Conservation (phyloP, 1,139 yeast genomes). For the Yamadazyma membranifaciens region DNA sequence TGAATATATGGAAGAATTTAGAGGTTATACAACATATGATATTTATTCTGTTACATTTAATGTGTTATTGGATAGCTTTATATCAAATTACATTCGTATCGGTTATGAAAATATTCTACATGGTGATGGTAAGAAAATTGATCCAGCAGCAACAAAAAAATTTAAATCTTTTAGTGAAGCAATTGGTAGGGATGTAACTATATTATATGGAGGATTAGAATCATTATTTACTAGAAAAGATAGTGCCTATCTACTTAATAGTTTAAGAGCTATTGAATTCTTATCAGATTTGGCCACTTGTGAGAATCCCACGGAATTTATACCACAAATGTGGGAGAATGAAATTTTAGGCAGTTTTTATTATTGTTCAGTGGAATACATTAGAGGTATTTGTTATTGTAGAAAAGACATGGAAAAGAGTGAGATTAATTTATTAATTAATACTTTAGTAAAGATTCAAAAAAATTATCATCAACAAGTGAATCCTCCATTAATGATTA, state of each 20-base stretch:
- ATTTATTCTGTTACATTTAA: conserved; percentile 46
- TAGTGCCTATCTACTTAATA: conserved; percentile 54
- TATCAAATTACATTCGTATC: conserved; percentile 44
- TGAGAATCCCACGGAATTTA: conserved; percentile 45
- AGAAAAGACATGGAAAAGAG: conserved; percentile 44
- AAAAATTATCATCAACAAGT: conserved; percentile 32
- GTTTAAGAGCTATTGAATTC: conserved; percentile 59
- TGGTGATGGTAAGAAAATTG: conserved; percentile 54
- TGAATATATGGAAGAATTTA: conserved; percentile 70
- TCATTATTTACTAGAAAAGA: conserved; percentile 47
- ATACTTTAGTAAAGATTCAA: conserved; percentile 31
- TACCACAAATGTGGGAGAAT: conserved; percentile 57
- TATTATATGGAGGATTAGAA: conserved; percentile 61
- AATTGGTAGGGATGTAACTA: conserved; percentile 59
- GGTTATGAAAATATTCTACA: conserved; percentile 47
- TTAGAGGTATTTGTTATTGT: conserved; percentile 50
- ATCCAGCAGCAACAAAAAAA: conserved; percentile 52
- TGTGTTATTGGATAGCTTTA: conserved; percentile 40
- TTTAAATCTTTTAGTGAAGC: conserved; percentile 42
- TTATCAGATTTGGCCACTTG: conserved; percentile 67
- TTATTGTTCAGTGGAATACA: conserved; percentile 65
- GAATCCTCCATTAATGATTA: conserved; percentile 32
- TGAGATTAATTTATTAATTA: conserved; percentile 29
- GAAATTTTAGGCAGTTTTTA: conserved; percentile 57
- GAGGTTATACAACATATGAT: conserved; percentile 47